Conservation (phyloP, 2,329 filamentous ascomycete species). For the Ophiostoma sp. region DNA sequence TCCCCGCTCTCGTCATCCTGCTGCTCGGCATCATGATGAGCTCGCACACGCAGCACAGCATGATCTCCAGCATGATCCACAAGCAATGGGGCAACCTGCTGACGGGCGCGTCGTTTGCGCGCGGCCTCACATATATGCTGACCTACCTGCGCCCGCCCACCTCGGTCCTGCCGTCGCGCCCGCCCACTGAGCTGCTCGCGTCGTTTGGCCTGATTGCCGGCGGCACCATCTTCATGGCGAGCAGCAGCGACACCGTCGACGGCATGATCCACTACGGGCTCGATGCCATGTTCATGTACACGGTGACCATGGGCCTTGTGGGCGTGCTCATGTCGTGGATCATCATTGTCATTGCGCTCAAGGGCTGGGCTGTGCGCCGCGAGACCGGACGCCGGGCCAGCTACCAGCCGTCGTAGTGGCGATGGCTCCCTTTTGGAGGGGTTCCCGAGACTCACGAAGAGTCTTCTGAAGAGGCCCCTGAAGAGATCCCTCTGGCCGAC, state of each 20-base stretch:
- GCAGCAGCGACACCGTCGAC: constrained; percentile 68
- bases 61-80: constrained; percentile 87
- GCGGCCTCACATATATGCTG: constrained; percentile 72
- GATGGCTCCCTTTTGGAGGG: neutral
- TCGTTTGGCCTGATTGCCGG: constrained; percentile 83
- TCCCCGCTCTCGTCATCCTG: constrained; percentile 81
- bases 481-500: neutral
- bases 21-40: constrained; percentile 93
- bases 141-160: constrained; percentile 74
- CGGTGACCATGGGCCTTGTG: constrained; percentile 76
- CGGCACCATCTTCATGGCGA: constrained; percentile 88
- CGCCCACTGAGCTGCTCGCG: constrained; percentile 82
- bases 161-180: constrained; percentile 74
- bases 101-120: constrained; percentile 71
- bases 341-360: constrained; percentile 70
- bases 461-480: neutral
- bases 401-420: constrained; percentile 22
- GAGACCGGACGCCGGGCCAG: constrained; percentile 35
- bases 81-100: constrained; percentile 88
- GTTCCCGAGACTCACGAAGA: neutral
- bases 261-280: constrained; percentile 72
- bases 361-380: constrained; percentile 70
- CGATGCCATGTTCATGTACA: constrained; percentile 92
- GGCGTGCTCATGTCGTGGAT: constrained; percentile 82
- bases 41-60: constrained; percentile 76